Conservation (phyloP, 2,329 filamentous ascomycete genomes). For the Biscogniauxia mediterranea region DNA sequence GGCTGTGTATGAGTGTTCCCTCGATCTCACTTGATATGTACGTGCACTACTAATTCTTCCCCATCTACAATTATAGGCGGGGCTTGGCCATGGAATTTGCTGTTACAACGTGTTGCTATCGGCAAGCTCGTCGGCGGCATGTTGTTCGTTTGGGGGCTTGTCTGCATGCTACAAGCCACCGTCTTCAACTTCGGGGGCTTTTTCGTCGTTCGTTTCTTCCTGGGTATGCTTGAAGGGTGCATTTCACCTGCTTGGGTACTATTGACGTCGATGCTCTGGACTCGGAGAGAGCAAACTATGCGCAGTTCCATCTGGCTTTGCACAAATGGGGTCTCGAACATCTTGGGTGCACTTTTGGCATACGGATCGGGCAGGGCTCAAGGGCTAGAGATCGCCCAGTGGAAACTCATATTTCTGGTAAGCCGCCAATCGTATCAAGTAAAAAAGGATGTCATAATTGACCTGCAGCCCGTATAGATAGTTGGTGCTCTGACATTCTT, state of each 20-base stretch:
- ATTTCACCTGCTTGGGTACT: slow-evolving; percentile 28
- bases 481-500: slow-evolving; percentile 34
- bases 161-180: slow-evolving; percentile 27
- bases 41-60: not conserved
- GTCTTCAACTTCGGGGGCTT: slow-evolving; percentile 27
- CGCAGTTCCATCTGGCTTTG: slow-evolving; percentile 25
- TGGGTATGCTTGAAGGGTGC: slow-evolving; percentile 27
- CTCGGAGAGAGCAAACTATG: slow-evolving; percentile 31
- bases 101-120: slow-evolving; percentile 41
- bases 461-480: slow-evolving; percentile 16
- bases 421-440: not conserved
- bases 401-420: slow-evolving; percentile 35
- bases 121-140: slow-evolving; percentile 41
- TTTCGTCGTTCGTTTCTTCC: slow-evolving; percentile 27
- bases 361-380: slow-evolving; percentile 19
- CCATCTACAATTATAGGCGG: slow-evolving; percentile 19
- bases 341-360: slow-evolving; percentile 19
- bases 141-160: slow-evolving; percentile 42
- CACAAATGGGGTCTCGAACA: slow-evolving; percentile 22
- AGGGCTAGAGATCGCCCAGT: slow-evolving; percentile 23
- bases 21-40: not conserved
- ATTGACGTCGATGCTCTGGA: slow-evolving; percentile 29
- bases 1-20: slow-evolving; percentile 28
- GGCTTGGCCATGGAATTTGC: slow-evolving; percentile 39
- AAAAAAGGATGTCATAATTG: not conserved